Percentiles rank a stretch among this genome's conserved stretches.
Conservation (phyloP, 83 land plant species). For the Picea engelmannii region DNA sequence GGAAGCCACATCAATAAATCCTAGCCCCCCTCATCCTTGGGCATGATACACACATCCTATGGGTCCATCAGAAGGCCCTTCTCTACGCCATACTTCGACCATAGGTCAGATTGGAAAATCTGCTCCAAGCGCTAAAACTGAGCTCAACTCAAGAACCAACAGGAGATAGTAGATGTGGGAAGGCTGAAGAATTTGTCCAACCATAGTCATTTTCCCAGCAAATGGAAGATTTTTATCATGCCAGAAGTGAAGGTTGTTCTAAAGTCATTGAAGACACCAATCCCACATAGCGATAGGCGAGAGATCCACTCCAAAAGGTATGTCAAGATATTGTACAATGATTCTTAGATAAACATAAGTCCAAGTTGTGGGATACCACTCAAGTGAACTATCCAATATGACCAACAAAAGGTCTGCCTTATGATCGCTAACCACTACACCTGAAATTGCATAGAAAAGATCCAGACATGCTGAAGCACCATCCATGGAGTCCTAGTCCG, state of each 20-base stretch:
- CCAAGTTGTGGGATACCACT: neutral
- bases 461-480: neutral
- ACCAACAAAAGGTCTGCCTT: neutral
- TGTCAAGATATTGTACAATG: neutral
- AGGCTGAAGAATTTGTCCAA: too few species aligned
- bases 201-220: neutral
- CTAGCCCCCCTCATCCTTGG: too few species aligned
- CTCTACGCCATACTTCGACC: too few species aligned
- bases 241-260: neutral
- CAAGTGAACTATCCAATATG: neutral
- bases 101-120: too few species aligned
- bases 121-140: too few species aligned
- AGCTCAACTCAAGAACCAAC: too few species aligned
- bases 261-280: neutral
- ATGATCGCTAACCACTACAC: neutral
- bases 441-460: neutral
- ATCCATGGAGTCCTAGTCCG: neutral
- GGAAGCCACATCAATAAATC: too few species aligned
- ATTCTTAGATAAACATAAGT: neutral
- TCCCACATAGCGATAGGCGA: neutral
- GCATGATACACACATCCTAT: too few species aligned
- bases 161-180: too few species aligned
- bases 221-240: neutral
- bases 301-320: neutral
- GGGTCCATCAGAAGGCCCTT: too few species aligned